phyloP scores from a whole-genome alignment of 2,329 filamentous ascomycete genomes.

The Neofusicoccum sp. region DNA sequence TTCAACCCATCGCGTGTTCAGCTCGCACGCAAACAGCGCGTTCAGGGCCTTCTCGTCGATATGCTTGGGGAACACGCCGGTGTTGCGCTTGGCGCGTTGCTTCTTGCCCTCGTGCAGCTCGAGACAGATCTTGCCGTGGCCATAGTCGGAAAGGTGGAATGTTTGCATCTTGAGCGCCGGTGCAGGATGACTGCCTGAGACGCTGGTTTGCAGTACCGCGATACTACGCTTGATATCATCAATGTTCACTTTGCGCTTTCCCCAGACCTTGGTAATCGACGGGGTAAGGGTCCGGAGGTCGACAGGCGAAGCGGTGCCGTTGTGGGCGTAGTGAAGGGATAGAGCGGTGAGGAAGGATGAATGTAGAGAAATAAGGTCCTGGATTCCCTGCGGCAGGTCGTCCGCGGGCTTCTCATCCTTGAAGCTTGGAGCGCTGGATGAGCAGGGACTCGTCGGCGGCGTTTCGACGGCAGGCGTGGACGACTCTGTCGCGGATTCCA shows the following conservation, averaged over 20 bases:
- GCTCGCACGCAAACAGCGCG: slow-evolving; percentile 48
- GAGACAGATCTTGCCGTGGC: slow-evolving; percentile 42
- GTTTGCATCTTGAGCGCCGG: slow-evolving; percentile 27
- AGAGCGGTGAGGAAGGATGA: slow-evolving; percentile 50
- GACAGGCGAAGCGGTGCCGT: slow-evolving; percentile 45
- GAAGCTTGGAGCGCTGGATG: slow-evolving; percentile 16
- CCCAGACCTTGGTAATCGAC: slow-evolving; percentile 45
- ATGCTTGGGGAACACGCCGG: slow-evolving; percentile 25
- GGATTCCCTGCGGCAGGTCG: slow-evolving; percentile 41
- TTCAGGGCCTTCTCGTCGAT: slow-evolving; percentile 51
- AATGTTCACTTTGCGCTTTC: slow-evolving; percentile 45
- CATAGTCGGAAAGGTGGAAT: slow-evolving; percentile 43
- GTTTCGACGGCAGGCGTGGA: slow-evolving; percentile 27
- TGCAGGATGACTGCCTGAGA: not conserved
- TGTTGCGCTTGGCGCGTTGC: slow-evolving; percentile 22
- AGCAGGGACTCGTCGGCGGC: slow-evolving; percentile 27
- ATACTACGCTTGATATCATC: slow-evolving; percentile 48
- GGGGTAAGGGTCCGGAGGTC: slow-evolving; percentile 41
- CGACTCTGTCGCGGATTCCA: slow-evolving; percentile 23
- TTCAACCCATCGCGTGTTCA: slow-evolving; percentile 47
- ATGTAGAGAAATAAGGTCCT: slow-evolving; percentile 46
- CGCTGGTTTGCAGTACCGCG: slow-evolving; percentile 33
- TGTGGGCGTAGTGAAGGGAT: slow-evolving; percentile 50
- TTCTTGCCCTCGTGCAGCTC: slow-evolving; percentile 36
- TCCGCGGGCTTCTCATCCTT: slow-evolving; percentile 18